Evolutionary conservation across 2,329 filamentous ascomycete genomes (phyloP), one percentile per base, ranked within the genome.

Genomic region (Sporothrix variecibatus): DNA sequence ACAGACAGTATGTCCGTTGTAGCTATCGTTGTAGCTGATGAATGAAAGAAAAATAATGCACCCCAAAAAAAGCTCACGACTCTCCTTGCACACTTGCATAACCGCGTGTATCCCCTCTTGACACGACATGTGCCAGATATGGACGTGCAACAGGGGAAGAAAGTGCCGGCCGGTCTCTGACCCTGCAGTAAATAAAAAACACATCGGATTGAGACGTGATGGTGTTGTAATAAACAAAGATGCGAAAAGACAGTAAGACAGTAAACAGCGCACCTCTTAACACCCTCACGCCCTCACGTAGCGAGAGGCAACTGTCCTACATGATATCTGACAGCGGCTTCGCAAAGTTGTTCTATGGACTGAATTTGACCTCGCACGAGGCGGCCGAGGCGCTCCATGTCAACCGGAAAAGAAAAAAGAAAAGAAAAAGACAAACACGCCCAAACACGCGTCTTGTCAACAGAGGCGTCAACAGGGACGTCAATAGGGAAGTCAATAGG

Each of bases 91-190:
- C 53, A 62, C 31, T 31, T 31, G 17, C 17, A 38, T 9, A 26
- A 9, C 38, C 62, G 62, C 17, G 62, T 38, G 38, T 28, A 46
- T 3, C 26, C 17, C 28, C 9, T 43, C 11, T 68, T 46, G 62
- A 46, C 62, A 72, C 60, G 23, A 68, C 71, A 68, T 58, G 46
- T 67, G 62, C 60, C 46, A 51, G 62, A 67, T 40, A 49, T n/a
- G 17, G 64, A n/a, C n/a, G n/a, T n/a, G n/a, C n/a, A n/a, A n/a
- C n/a, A n/a, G n/a, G n/a, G n/a, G n/a, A 15, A 0, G 15, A 38
- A 26, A 31, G 43, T 40, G 58, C 58, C 20, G 31, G 31, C 34
- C 20, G 28, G 60, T 64, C 26, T n/a, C 40, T 34, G 56, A 34
- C 56, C 56, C 56, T 60, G 56, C 56, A 60, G 56, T 6, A 60